Conservation (phyloP, 176 grass and related monocot genomes). For the Chrysopogon serrulatus region DNA sequence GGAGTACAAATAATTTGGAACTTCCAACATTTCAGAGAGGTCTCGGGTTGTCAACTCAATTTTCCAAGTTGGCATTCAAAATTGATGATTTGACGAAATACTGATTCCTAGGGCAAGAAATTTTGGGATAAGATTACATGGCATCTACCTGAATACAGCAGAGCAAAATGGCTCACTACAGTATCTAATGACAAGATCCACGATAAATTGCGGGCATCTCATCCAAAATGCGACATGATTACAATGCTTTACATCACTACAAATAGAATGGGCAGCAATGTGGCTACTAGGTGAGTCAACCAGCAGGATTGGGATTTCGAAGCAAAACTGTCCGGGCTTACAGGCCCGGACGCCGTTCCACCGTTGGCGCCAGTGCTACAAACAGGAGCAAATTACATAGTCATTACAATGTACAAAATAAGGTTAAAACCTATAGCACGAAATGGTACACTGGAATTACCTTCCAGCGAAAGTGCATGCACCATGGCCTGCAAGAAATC, state of each 20-base stretch:
- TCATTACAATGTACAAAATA: constrained; percentile 13
- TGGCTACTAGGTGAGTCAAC: constrained; percentile 4
- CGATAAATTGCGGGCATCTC: constrained; percentile 30
- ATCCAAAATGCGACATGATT: constrained; percentile 44
- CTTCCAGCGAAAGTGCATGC: constrained; percentile 92
- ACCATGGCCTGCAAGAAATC: constrained; percentile 73
- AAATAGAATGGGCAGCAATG: constrained; percentile 38
- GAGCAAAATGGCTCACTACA: constrained; percentile 27
- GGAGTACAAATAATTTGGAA: neutral
- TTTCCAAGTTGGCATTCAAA: constrained; percentile 20
- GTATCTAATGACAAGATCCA: constrained; percentile 36
- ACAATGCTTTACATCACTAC: constrained; percentile 47
- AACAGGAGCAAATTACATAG: constrained; percentile 4
- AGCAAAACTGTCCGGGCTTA: constrained; percentile 44
- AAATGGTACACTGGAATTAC: constrained; percentile 28
- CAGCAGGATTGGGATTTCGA: constrained; percentile 14
- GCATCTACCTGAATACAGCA: constrained; percentile 21
- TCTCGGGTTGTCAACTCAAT: neutral
- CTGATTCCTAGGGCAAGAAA: constrained; percentile 16
- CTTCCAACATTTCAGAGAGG: neutral
- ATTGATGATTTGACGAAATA: constrained; percentile 6
- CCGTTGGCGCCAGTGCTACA: constrained; percentile 62
- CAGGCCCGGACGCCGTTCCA: constrained; percentile 61
- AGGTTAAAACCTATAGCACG: neutral
- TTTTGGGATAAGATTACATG: constrained; percentile 17